Percentiles rank a stretch among this genome's conserved stretches.
These are phyloP conservation scores for Novymonas esmeraldas DNA, from an alignment of 208 protist species.

Conservation along the genomic window DNA sequence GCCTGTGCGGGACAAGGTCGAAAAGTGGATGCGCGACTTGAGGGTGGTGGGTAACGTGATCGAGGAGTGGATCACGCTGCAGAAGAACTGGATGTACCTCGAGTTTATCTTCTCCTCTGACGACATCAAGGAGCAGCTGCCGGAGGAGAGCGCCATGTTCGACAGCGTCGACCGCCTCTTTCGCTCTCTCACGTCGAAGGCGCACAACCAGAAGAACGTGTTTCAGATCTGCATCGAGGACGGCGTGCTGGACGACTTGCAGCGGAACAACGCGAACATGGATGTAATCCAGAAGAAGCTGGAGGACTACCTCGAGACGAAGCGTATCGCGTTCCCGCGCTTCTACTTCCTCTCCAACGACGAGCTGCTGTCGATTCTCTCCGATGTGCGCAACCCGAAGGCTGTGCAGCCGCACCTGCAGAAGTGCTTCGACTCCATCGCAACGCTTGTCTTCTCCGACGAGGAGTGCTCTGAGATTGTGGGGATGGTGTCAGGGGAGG, in stretches of 20 bases:
- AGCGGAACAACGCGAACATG: conserved; percentile 84
- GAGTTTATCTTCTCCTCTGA: conserved; percentile 98
- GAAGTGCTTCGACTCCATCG: conserved; percentile 97
- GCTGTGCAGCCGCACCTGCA: conserved; percentile 96
- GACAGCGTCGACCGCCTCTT: conserved; percentile 91
- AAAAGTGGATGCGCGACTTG: conserved; percentile 91
- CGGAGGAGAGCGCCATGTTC: conserved; percentile 91
- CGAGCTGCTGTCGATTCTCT: conserved; percentile 98
- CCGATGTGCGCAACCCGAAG: conserved; percentile 95
- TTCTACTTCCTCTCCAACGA: conserved; percentile 99
- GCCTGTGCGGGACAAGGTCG: conserved; percentile 81
- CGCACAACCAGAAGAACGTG: conserved; percentile 88
- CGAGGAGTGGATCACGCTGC: conserved; percentile 96
- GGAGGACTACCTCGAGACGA: conserved; percentile 97
- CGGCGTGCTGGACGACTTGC: conserved; percentile 81
- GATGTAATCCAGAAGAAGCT: conserved; percentile 96
- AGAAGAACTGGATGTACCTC: conserved; percentile 98
- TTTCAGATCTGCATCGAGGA: conserved; percentile 86
- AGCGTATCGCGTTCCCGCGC: conserved; percentile 95
- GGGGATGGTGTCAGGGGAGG: conserved; percentile 92
- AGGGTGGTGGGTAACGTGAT: conserved; percentile 88
- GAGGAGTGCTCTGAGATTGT: conserved; percentile 83
- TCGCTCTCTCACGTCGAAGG: conserved; percentile 87
- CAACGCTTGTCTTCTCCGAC: conserved; percentile 81
- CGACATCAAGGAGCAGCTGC: conserved; percentile 96